Evolutionary conservation across 768 basidiomycete species (phyloP), one percentile per base, ranked within the genome.

Genomic region (Boletus sp.): DNA sequence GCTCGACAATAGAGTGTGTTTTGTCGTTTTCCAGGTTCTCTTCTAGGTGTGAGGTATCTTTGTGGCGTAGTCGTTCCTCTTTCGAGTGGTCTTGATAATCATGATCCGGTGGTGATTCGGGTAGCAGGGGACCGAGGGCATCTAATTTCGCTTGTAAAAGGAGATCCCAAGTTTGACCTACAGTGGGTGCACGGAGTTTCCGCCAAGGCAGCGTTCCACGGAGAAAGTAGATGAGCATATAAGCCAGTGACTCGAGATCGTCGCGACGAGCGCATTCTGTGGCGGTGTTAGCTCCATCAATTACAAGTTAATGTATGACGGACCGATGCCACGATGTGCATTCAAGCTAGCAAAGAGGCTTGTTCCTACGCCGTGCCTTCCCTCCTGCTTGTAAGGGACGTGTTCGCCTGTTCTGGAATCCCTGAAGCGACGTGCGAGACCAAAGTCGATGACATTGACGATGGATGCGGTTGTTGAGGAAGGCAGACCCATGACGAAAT

Each of bases 371-470:
- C 89, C 89, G 54, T 91, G 89, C 54, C 82, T 80, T n/a, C 82
- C 68, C 18, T 87, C 85, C 57, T 87, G 87, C 59, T 79, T 81
- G 75, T 87, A 90, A 4, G 88, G 83, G 55, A 91, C 82, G 66
- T 91, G 90, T 42, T 75, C 76, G 20, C 80, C 79, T 0, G 87
- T 88, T 29, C 77, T 77, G 5, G 83, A 64, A 64, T 91, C 88
- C 20, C 87, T 82, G 67, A 81, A 92, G 62, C 87, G 87, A 69
- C 90, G 90, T 0, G 90, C 89, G 46, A 92, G 86, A 14, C 90
- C 90, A 73, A 92, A 92, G 75, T 92, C 90, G 64, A 92, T 92
- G 63, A 99, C 90, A 72, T 98, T 96, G 70, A 99, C 94, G 65
- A 86, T 75, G 64, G 81, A 80, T 0, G 81, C 67, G 71, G 82